Conservation (phyloP, 2,329 filamentous ascomycete species). For the Talaromyces sp. region DNA sequence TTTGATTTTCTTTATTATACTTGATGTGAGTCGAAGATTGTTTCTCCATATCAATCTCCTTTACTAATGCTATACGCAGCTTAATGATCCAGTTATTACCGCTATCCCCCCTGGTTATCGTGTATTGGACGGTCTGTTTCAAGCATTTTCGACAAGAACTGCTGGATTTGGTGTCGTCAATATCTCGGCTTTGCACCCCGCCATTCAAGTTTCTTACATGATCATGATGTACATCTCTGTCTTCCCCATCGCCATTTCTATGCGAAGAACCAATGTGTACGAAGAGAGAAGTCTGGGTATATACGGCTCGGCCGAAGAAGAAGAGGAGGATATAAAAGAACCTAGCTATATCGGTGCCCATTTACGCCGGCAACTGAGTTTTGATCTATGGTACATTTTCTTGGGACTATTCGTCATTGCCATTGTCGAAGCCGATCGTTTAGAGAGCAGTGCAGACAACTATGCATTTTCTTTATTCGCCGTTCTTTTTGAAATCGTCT, state of each 20-base stretch:
- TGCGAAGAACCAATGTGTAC: conserved; percentile 92
- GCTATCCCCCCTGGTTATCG: conserved; percentile 68
- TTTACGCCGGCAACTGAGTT: conserved; percentile 87
- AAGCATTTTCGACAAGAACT: conserved; percentile 83
- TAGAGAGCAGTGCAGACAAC: conserved; percentile 58
- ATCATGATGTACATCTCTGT: conserved; percentile 99
- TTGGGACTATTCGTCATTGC: conserved; percentile 88
- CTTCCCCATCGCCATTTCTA: conserved; percentile 92
- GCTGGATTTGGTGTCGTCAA: conserved; percentile 85
- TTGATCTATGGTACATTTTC: conserved; percentile 97
- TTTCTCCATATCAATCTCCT: not conserved
- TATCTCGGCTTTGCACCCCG: conserved; percentile 75
- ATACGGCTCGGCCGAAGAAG: conserved; percentile 64
- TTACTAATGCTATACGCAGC: conserved; percentile 44
- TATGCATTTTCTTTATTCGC: conserved; percentile 64
- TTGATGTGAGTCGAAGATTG: conserved; percentile 64
- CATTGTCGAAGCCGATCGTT: conserved; percentile 74
- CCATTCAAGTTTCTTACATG: conserved; percentile 88
- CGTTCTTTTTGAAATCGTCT: conserved; percentile 79
- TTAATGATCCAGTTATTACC: conserved; percentile 68
- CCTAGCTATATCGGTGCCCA: conserved; percentile 87
- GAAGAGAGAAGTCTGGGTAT: conserved; percentile 69
- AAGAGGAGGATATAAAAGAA: conserved; percentile 53
- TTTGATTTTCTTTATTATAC: conserved; percentile 83
- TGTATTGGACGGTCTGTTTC: conserved; percentile 83